phyloP scores from a whole-genome alignment of 1,139 yeast species.

The Pichia cactophila region DNA sequence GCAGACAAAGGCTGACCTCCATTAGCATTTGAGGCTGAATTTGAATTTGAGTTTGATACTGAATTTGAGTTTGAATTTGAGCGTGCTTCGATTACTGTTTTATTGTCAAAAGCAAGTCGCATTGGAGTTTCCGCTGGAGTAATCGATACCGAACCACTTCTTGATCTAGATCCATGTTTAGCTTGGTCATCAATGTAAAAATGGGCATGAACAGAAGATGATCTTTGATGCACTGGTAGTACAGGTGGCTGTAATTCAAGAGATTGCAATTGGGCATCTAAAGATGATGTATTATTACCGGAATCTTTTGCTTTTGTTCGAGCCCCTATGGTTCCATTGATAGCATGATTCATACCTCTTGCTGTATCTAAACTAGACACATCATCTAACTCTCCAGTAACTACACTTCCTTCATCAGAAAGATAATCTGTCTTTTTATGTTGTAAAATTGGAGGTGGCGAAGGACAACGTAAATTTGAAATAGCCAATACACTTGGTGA shows the following conservation, averaged over 20 bases:
- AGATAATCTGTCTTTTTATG: constrained; percentile 17
- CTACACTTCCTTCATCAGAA: not conserved
- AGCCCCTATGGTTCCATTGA: constrained; percentile 31
- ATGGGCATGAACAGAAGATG: constrained; percentile 72
- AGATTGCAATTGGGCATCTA: constrained; percentile 6
- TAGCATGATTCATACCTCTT: constrained; percentile 29
- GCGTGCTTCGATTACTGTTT: constrained; percentile 2
- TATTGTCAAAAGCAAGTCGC: constrained; percentile 12
- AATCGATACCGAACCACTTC: constrained; percentile 30
- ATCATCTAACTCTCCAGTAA: not conserved
- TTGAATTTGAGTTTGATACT: too few relatives aligned
- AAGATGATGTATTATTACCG: constrained; percentile 3
- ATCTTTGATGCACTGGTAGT: constrained; percentile 37
- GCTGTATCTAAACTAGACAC: constrained; percentile 17
- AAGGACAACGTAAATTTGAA: constrained; percentile 54
- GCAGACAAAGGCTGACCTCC: not conserved
- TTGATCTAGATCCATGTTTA: constrained; percentile 40
- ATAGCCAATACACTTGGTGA: constrained; percentile 40
- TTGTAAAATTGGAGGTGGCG: constrained; percentile 61
- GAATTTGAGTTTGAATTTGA: constrained; percentile 4
- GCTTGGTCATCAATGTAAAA: constrained; percentile 67
- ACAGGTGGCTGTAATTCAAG: constrained; percentile 3
- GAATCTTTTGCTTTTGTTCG: constrained; percentile 19
- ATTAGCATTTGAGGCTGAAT: not conserved
- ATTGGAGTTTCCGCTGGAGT: constrained; percentile 18